A percentile compares a stretch with the other conserved stretches of the same genome.
Conservation (phyloP, 2,329 filamentous ascomycete species). For the Cladophialophora yegresii region DNA sequence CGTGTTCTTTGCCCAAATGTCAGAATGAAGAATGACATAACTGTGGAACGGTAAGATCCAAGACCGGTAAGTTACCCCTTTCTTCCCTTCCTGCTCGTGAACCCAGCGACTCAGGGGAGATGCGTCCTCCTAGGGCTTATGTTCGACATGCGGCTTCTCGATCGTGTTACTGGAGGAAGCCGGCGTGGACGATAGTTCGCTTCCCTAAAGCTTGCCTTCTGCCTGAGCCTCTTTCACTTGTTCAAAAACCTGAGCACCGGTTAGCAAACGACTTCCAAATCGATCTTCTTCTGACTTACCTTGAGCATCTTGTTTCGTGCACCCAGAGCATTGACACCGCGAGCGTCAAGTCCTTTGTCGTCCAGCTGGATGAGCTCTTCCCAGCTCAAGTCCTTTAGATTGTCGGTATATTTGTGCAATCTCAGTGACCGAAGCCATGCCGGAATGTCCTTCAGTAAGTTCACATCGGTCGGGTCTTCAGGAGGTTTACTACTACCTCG, state of each 20-base stretch:
- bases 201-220: constrained; percentile 61
- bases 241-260: constrained; percentile 71
- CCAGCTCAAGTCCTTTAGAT: constrained; percentile 97
- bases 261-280: constrained; percentile 38
- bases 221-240: constrained; percentile 83
- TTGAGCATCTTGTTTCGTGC: constrained; percentile 98
- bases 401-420: constrained; percentile 98
- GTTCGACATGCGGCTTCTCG: background rate
- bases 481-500: constrained; percentile 95
- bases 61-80: constrained; percentile 6
- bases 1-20: constrained; percentile 14
- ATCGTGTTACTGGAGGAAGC: no score
- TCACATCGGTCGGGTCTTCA: constrained; percentile 92
- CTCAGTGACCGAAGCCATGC: constrained; percentile 92
- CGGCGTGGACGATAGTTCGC: background rate
- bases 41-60: background rate
- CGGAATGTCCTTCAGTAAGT: constrained; percentile 89
- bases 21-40: constrained; percentile 21
- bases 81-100: constrained; percentile 2
- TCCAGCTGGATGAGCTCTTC: constrained; percentile 87
- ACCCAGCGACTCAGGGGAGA: background rate
- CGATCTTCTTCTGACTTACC: constrained; percentile 52
- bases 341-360: constrained; percentile 87
- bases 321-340: constrained; percentile 91
- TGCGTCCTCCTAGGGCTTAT: constrained; percentile 1